phyloP scores from a whole-genome alignment of 2,329 filamentous ascomycete genomes.

The Fusarium sarcochroum region DNA sequence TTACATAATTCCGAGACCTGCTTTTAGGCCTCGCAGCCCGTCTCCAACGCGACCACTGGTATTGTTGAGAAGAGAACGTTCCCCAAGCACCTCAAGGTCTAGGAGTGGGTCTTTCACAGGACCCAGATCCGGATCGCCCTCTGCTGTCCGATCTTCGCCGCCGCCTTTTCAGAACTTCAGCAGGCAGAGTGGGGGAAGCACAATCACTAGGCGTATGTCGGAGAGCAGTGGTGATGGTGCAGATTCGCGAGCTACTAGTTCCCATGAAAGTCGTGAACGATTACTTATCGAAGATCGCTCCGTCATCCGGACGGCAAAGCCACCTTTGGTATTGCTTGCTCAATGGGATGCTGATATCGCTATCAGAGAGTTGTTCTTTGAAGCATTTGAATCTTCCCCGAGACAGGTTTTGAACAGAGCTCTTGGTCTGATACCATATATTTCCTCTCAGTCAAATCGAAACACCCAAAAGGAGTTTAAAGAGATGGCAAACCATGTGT shows the following conservation, averaged over 20 bases:
- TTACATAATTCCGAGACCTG: slow-evolving; percentile 2
- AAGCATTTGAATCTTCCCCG: slow-evolving; percentile 5
- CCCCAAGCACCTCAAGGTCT: background rate
- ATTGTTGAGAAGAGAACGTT: background rate
- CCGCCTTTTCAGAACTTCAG: no score
- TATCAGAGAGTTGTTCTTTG: slow-evolving; percentile 29
- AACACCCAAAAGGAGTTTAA: slow-evolving; percentile 14
- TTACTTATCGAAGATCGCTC: background rate
- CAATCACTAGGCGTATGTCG: background rate
- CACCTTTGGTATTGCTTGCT: slow-evolving; percentile 31
- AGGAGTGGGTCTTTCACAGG: background rate
- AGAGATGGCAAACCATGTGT: slow-evolving; percentile 28
- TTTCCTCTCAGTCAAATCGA: background rate
- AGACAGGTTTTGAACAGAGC: slow-evolving; percentile 7
- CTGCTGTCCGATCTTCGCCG: background rate
- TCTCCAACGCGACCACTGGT: background rate
- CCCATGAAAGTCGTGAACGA: background rate
- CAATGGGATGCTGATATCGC: slow-evolving; percentile 36
- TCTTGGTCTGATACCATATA: slow-evolving; percentile 5
- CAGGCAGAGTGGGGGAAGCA: background rate
- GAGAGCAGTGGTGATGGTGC: background rate
- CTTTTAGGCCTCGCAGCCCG: background rate
- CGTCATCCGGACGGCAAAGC: slow-evolving; percentile 11
- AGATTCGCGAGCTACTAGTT: background rate
- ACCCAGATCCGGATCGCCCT: background rate